Evolutionary conservation across 805 yeast species (phyloP).

Genomic region (Metschnikowia peoriensis): DNA sequence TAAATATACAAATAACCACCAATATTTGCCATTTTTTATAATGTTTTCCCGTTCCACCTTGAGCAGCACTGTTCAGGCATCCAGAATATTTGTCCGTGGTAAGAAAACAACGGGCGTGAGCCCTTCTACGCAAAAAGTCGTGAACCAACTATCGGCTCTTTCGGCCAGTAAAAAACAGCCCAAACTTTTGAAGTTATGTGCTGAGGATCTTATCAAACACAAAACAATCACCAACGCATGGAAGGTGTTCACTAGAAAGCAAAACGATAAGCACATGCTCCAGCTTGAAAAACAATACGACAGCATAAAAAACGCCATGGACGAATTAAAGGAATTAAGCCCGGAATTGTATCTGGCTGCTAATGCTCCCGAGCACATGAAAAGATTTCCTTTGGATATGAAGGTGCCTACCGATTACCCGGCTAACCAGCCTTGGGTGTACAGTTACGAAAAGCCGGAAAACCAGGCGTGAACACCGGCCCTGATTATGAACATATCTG

Average conservation of each 20-base stretch:
- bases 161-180: slow-evolving; percentile 91
- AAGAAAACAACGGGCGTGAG: slow-evolving; percentile 30
- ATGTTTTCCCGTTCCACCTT: slow-evolving; percentile 5
- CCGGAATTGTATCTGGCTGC: slow-evolving; percentile 64
- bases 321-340: slow-evolving; percentile 52
- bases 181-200: slow-evolving; percentile 64
- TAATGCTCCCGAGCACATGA: slow-evolving; percentile 50
- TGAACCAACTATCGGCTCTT: slow-evolving; percentile 70
- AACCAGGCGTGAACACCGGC: background rate
- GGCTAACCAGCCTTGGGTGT: slow-evolving; percentile 76
- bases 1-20: background rate
- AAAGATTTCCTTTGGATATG: slow-evolving; percentile 77
- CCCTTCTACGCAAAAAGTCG: slow-evolving; percentile 42
- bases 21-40: background rate
- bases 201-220: slow-evolving; percentile 85
- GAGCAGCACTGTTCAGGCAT: slow-evolving; percentile 1
- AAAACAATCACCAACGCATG: slow-evolving; percentile 81
- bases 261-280: slow-evolving; percentile 38
- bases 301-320: slow-evolving; percentile 69
- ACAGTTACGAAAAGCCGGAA: slow-evolving; percentile 30
- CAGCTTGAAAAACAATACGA: slow-evolving; percentile 60
- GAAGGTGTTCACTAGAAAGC: slow-evolving; percentile 57
- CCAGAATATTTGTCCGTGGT: slow-evolving; percentile 27
- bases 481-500: background rate
- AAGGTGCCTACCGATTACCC: slow-evolving; percentile 91